Evolutionary conservation across 345 rosid genomes (phyloP), one percentile per base, ranked within the genome.

Genomic region (Limnanthes douglasii): DNA sequence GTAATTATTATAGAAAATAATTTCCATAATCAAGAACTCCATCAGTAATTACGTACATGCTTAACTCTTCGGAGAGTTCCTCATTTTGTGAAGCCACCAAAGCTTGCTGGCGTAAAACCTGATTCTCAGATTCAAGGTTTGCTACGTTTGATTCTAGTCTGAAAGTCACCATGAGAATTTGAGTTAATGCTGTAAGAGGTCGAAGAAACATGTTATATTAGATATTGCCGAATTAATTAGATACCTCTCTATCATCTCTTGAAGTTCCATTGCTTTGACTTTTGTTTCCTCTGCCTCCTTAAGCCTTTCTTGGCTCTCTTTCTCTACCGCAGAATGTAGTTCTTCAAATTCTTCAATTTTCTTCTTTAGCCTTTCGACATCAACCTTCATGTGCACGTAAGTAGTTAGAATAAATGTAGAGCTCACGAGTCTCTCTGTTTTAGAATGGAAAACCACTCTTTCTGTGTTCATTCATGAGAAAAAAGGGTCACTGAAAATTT

Each of bases 41-140:
- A 3, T 8, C 6, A 18, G 34, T 8, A 20, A 34, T 22, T 37
- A 28, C 41, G 20, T 57, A 70, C 84, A 45, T 52, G 43, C 23
- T 54, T 37, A 70, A 15, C 56, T 68, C 75, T 42, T 15, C 68
- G 6, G 60, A 49, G 32, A 56, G 57, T 43, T 45, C 62, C 21
- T 62, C 51, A 37, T 18, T 68, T 49, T 62, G 39, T 37, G 79
- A 46, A 57, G 54, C 37, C 8, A 39, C 68, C 51, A 75, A 44
- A 41, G 72, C 78, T 47, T 77, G 73, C 39, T 77, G 86, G 22
- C 75, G 81, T 41, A 72, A 59, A 50, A 77, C 65, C 51, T 77
- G 81, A 30, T 77, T 77, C 55, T 72, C 86, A 21, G 75, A 64
- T 54, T 76, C 81, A 18, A 72, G 66, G 56, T 60, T 69, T 43